Base-by-base conservation (phyloP, 2,329 filamentous ascomycete species). In the Sordariomycetes sp. region DNA sequence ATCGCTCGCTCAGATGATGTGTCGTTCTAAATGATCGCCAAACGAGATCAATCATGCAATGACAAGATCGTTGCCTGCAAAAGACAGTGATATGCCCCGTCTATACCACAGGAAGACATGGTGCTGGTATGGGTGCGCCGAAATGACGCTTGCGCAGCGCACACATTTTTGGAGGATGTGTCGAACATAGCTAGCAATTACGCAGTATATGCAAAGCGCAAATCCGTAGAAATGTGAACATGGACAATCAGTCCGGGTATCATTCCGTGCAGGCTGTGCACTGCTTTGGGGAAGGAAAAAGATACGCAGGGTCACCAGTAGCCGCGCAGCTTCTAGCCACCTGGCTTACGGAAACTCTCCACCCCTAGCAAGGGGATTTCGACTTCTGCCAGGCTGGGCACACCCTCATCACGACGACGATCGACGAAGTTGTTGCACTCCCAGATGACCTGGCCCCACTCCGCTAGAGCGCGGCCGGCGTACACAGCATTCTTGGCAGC, bases 381-480 rank as follows among this genome's bases (percentile, higher is more conserved):
- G 27, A 90, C 76, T 28, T 79, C 75, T 43, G 63, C 66, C 39
- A 86, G 70, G 1, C 64, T 63, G 3, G 73, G 67, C 8, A 87
- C 73, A 29, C 84, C 84, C 51, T 92, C 85, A 30, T 77, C 75
- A 33, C 78, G 77, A 35, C 85, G 71, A 30, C 84, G 68, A 38
- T 90, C 83, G 21, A 86, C 75, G 55, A 90, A 92, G 48, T 77
- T 84, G 57, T 88, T 86, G 61, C 79, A 86, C 53, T 92, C 85
- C 36, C 74, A 72, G 12, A 87, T 75, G 15, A 90, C 72, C 14
- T 84, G 62, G 15, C 70, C 67, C 85, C 85, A 92, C 54, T 92
- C 85, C 0, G 83, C 83, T 29, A 92, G 64, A 1, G 85, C 79
- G 15, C 82, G 70, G 2, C 85, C 85, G 4, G 73, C 65, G 52